Evolutionary conservation across 257 asterid genomes (phyloP), one percentile per base, ranked within the genome.

Genomic region (Lycium barbarum): DNA sequence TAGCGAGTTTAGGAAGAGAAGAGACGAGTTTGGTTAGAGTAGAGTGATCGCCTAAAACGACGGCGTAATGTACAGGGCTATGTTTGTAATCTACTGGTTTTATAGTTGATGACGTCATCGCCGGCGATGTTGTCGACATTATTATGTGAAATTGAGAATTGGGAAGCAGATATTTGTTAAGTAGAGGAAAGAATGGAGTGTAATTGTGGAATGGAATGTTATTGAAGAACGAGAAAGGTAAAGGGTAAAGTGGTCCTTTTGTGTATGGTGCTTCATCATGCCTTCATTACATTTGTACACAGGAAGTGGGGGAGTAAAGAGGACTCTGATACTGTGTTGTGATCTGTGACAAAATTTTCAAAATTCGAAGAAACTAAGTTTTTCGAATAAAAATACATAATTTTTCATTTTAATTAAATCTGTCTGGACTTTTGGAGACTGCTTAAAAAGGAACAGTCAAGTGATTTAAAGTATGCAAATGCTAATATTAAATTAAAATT

Each of bases 51-150:
- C 89, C 90, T 1, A 88, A 54, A 51, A 95, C 97, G 13, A 96
- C 95, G 89, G 98, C 97, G 88, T 92, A 91, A 89, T 96, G 99
- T 61, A 95, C 86, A 35, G 97, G 98, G 79, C 98, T 96, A 85
- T 90, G 91, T 78, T 92, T 68, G 90, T 86, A 95, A 68, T 96
- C 98, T 55, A 89, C 93, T 0, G 97, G 97, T 84, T 89, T 90
- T 79, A 94, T 82, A 57, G 91, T 22, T 65, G 90, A 79, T 61
- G 94, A 10, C 33, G 93, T 1, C 70, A 92, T 63, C 55, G 92
- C 45, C 86, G 91, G 36, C 58, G 85, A 47, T 3, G 54, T 9
- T 83, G 88, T 35, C 80, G 98, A 90, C 96, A 91, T 94, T 83
- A 0, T 51, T 20, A 70, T 79, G 71, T 73, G 51, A 71, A 86